phyloP scores from a whole-genome alignment of 495 filamentous ascomycete genomes.

The Penicillium herquei region DNA sequence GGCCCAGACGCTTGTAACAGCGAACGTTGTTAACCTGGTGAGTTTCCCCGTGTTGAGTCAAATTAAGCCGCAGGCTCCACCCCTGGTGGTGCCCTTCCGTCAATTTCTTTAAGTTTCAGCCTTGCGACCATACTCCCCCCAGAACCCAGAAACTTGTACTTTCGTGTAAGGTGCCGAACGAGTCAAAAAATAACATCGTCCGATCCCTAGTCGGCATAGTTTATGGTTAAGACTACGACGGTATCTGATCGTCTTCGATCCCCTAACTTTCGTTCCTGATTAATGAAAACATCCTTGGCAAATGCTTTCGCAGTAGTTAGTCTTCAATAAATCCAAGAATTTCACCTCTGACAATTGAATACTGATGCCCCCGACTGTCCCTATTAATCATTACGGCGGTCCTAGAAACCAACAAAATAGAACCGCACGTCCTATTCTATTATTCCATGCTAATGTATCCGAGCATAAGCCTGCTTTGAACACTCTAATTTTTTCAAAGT shows the following conservation, averaged over 20 bases:
- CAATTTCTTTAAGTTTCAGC: conserved; percentile 72
- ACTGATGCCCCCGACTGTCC: conserved; percentile 66
- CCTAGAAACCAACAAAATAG: conserved; percentile 68
- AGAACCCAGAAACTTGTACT: conserved; percentile 76
- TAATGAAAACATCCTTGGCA: conserved; percentile 74
- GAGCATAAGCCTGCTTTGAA: conserved; percentile 72
- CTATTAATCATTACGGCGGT: conserved; percentile 71
- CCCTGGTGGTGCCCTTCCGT: conserved; percentile 61
- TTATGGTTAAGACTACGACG: conserved; percentile 1
- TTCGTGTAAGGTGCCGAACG: conserved; percentile 71
- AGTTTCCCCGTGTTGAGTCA: conserved; percentile 69
- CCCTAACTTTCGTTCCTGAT: conserved; percentile 75
- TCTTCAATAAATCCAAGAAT: conserved; percentile 63
- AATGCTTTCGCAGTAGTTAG: conserved; percentile 71
- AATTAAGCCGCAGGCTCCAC: conserved; percentile 68
- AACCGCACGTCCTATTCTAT: conserved; percentile 71
- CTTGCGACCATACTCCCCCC: conserved; percentile 72
- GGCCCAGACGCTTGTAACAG: no score
- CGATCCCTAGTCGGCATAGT: conserved; percentile 58
- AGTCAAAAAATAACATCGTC: conserved; percentile 67
- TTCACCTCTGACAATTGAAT: conserved; percentile 72
- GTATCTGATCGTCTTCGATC: conserved; percentile 76
- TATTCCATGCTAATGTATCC: conserved; percentile 75
- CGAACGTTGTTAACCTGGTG: no score
- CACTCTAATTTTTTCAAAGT: conserved; percentile 72